Base-by-base conservation (phyloP, 257 asterid species). In the Solanum appendiculatum region DNA sequence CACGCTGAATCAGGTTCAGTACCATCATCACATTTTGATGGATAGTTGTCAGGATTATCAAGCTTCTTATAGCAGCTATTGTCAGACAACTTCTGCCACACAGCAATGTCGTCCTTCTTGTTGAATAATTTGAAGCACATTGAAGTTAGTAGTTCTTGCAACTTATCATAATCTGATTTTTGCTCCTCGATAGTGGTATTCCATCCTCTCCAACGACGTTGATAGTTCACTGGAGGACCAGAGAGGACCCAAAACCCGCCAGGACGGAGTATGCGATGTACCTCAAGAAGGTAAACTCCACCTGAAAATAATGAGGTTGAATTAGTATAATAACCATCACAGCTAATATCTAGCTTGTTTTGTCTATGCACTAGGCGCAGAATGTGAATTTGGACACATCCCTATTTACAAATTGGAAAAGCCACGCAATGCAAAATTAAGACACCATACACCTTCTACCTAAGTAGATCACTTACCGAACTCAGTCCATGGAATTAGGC, bases 211-310 rank as follows among this genome's bases (percentile, higher is more conserved):
- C 89, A 89, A 31, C 86, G 91, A 64, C 75, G 82, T 68, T 86
- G 78, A 46, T 89, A 89, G 89, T 89, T 89, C 82, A 89, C 87
- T 2, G 91, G 91, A 11, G 91, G 91, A 56, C 91, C 91, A 29
- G 91, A 89, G 69, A 89, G 91, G 37, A 86, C 91, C 91, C 91
- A 89, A 39, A 89, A 89, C 54, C 91, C 91, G 4, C 89, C 91
- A 9, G 91, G 91, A 3, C 91, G 87, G 74, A 89, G 88, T 86
- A 89, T 89, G 29, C 91, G 91, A 54, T 89, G 89, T 84, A 89
- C 15, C 85, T 89, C 91, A n/a, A 89, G 89, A 89, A 89, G 91
- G 84, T 89, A 89, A 66, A 87, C 51, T 51, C 89, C 91, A 78
- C 91, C 91, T 89, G 86, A 73, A 16, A 83, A 83, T 33, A 60